Evolutionary conservation across 345 rosid genomes (phyloP).

Genomic region (Linum trigynum): DNA sequence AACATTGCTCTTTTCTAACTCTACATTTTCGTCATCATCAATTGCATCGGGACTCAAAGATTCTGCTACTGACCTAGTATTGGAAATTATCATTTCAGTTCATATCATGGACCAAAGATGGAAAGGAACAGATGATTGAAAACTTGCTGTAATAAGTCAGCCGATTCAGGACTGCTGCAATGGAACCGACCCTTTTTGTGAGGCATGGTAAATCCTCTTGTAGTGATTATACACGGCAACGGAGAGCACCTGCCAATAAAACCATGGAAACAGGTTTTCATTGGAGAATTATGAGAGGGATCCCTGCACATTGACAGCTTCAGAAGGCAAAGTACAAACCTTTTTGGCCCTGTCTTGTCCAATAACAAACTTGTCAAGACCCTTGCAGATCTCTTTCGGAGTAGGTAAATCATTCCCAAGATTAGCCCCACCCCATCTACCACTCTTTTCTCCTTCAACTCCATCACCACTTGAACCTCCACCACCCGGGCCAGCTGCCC

Average conservation of each 20-base stretch:
- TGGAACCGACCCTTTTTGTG: slow-evolving; percentile 59
- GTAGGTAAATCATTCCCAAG: slow-evolving; percentile 84
- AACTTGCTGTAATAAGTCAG: not conserved
- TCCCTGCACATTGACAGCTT: not conserved
- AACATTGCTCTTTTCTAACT: slow-evolving; percentile 92
- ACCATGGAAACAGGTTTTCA: not conserved
- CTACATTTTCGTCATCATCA: slow-evolving; percentile 73
- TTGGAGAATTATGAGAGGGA: not conserved
- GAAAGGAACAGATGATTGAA: no score
- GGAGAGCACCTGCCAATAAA: slow-evolving; percentile 56
- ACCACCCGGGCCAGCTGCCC: slow-evolving; percentile 28
- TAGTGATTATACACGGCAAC: slow-evolving; percentile 95
- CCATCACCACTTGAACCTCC: slow-evolving; percentile 11
- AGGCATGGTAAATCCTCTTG: slow-evolving; percentile 69
- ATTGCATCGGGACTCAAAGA: slow-evolving; percentile 26
- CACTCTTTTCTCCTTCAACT: slow-evolving; percentile 10
- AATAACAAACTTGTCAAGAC: slow-evolving; percentile 78
- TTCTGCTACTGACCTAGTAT: slow-evolving; percentile 78
- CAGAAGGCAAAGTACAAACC: slow-evolving; percentile 26
- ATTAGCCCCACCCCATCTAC: slow-evolving; percentile 79
- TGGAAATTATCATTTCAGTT: slow-evolving; percentile 32
- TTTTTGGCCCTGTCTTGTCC: slow-evolving; percentile 81
- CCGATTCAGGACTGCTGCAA: not conserved
- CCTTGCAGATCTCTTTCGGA: slow-evolving; percentile 82
- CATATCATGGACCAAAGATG: not conserved